Evolutionary conservation across 352 stramenopile genomes (phyloP).

Genomic region (Pythium apleroticum): DNA sequence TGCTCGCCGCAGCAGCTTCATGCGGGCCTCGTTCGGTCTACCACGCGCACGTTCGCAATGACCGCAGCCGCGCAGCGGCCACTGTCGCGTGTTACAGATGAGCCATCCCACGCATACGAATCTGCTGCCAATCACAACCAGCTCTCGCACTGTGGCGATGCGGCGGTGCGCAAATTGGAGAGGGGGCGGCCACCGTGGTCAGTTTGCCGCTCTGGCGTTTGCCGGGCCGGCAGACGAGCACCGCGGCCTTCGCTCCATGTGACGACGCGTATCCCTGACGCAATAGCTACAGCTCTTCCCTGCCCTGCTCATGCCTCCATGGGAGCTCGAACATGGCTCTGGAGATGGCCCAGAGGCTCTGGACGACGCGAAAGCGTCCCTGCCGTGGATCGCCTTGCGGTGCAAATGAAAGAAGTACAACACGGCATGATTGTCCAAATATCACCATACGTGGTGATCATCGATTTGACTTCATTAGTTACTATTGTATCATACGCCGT

Average conservation of each 20-base stretch:
- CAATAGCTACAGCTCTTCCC: slow-evolving; percentile 1
- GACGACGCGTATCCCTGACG: slow-evolving; percentile 19
- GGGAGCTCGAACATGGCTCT: neutral
- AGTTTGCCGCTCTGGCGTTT: neutral
- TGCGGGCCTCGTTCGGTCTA: neutral
- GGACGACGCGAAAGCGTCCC: slow-evolving; percentile 8
- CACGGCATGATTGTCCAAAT: neutral
- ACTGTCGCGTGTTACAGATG: slow-evolving; percentile 28
- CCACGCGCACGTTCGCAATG: neutral
- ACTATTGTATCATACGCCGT: slow-evolving; percentile 26
- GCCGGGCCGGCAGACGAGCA: slow-evolving; percentile 13
- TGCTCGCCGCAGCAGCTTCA: neutral
- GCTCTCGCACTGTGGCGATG: neutral
- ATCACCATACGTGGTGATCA: slow-evolving; percentile 7
- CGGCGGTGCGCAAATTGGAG: slow-evolving; percentile 5
- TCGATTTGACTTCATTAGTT: slow-evolving; percentile 26
- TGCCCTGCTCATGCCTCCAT: neutral
- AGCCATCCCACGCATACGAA: slow-evolving; percentile 17
- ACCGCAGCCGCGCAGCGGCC: slow-evolving; percentile 16
- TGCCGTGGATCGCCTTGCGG: neutral
- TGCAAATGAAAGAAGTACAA: neutral
- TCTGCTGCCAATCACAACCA: slow-evolving; percentile 1
- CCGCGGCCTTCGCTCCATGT: slow-evolving; percentile 5
- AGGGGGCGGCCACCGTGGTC: slow-evolving; percentile 6
- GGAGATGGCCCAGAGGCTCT: neutral